Conservation (phyloP, 768 basidiomycete species). For the Phaeolepiota aurea region DNA sequence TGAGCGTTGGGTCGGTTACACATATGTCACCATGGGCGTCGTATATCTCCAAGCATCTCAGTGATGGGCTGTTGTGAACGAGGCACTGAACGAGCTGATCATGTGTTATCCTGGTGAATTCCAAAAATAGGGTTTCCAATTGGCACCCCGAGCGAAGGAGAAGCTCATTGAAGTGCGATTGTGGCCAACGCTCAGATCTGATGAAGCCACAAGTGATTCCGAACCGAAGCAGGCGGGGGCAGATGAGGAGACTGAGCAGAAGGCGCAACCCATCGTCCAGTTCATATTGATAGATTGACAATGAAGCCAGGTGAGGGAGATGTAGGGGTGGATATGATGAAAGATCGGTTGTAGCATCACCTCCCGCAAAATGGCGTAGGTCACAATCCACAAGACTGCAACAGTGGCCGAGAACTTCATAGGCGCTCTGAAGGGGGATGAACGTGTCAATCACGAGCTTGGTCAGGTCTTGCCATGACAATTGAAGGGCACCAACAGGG, state of each 20-base stretch:
- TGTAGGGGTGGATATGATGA: conserved; percentile 4
- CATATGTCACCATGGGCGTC: conserved; percentile 9
- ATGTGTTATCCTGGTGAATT: conserved; percentile 13
- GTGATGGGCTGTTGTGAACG: conserved; percentile 6
- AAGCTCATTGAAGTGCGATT: conserved; percentile 9
- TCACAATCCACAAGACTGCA: conserved; percentile 9
- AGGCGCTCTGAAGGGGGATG: conserved; percentile 9
- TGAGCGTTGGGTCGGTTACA: conserved; percentile 7
- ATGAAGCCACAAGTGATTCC: conserved; percentile 10
- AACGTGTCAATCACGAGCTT: conserved; percentile 13
- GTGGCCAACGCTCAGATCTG: conserved; percentile 10
- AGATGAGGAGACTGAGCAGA: conserved; percentile 12
- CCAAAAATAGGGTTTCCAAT: conserved; percentile 12
- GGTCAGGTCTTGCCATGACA: conserved; percentile 13
- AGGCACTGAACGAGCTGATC: conserved; percentile 12
- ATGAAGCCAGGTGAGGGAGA: conserved; percentile 10
- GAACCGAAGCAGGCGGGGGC: conserved; percentile 11
- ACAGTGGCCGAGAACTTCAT: conserved; percentile 14
- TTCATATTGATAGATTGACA: conserved; percentile 13
- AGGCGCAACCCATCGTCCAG: conserved; percentile 13
- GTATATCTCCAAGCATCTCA: conserved; percentile 11
- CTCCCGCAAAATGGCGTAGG: conserved; percentile 11
- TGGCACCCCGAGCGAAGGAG: conserved; percentile 10
- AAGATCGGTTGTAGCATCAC: conserved; percentile 1
- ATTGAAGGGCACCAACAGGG: conserved; percentile 6